Evolutionary conservation across 768 basidiomycete species (phyloP).

Genomic region (Ramaria rubella): DNA sequence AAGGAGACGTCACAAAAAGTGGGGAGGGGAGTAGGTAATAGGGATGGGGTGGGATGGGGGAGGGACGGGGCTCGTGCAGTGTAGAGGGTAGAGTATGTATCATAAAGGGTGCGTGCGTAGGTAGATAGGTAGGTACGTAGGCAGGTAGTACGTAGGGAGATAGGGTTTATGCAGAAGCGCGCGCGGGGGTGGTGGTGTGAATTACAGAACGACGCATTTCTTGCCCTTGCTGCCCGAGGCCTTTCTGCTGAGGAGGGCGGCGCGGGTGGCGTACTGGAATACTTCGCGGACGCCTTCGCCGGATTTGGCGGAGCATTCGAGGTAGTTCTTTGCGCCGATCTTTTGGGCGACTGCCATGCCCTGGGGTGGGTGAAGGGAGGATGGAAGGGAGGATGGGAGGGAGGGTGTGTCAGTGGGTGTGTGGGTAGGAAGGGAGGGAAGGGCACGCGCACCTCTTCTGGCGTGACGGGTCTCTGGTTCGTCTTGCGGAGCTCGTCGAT

Average conservation of each 20-base stretch:
- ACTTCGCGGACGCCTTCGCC: conserved; percentile 98
- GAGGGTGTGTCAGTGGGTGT: background rate
- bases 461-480: conserved; percentile 88
- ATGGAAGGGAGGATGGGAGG: background rate
- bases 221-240: conserved; percentile 18
- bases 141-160: background rate
- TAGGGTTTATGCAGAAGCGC: background rate
- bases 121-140: background rate
- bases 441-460: conserved; percentile 65
- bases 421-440: background rate
- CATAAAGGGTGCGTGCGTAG: background rate
- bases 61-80: background rate
- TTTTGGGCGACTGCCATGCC: conserved; percentile 93
- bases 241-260: conserved; percentile 64
- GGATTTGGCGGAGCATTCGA: conserved; percentile 95
- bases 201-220: conserved; percentile 18
- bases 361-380: conserved; percentile 31
- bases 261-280: conserved; percentile 95
- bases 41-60: background rate
- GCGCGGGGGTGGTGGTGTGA: background rate
- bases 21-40: background rate
- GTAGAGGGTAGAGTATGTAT: background rate
- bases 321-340: conserved; percentile 94
- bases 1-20: background rate
- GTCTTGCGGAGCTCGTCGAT: conserved; percentile 94